Evolutionary conservation across 345 rosid species (phyloP).

Genomic region (Aquilaria sinensis): DNA sequence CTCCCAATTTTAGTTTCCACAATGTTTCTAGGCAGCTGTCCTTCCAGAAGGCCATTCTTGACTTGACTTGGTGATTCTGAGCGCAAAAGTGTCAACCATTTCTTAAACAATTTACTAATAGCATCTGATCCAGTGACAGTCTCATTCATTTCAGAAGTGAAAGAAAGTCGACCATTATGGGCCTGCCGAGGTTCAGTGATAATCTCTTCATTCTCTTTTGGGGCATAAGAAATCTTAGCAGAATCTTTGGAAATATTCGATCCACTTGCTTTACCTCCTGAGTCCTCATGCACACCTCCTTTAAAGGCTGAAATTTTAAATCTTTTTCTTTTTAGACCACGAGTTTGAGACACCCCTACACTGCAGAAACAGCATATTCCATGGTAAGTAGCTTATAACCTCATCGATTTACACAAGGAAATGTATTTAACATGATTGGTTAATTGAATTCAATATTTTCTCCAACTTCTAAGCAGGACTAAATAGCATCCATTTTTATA

Average conservation of each 20-base stretch:
- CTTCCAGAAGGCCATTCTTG: slow-evolving; percentile 44
- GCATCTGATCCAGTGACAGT: slow-evolving; percentile 55
- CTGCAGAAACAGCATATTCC: slow-evolving; percentile 39
- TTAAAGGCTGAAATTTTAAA: slow-evolving; percentile 70
- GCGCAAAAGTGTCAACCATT: slow-evolving; percentile 63
- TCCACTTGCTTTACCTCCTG: slow-evolving; percentile 44
- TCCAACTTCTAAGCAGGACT: no score
- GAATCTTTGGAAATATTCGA: slow-evolving; percentile 49
- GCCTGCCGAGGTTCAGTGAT: slow-evolving; percentile 49
- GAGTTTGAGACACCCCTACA: slow-evolving; percentile 39
- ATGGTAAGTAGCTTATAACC: no score
- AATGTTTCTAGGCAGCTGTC: slow-evolving; percentile 27
- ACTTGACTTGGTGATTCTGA: slow-evolving; percentile 49
- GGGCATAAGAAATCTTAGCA: slow-evolving; percentile 59
- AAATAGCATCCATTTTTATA: no score
- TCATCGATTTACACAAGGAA: no score
- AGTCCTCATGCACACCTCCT: slow-evolving; percentile 59
- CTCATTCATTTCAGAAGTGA: slow-evolving; percentile 53
- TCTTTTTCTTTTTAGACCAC: slow-evolving; percentile 43
- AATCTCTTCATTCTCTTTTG: slow-evolving; percentile 55
- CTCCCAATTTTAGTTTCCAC: slow-evolving; percentile 22
- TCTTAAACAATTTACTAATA: slow-evolving; percentile 69
- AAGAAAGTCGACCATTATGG: slow-evolving; percentile 52
- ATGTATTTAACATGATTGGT: no score
- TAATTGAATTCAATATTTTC: no score